phyloP scores from a whole-genome alignment of 2,329 filamentous ascomycete species.

The Pleomassaria siparia region DNA sequence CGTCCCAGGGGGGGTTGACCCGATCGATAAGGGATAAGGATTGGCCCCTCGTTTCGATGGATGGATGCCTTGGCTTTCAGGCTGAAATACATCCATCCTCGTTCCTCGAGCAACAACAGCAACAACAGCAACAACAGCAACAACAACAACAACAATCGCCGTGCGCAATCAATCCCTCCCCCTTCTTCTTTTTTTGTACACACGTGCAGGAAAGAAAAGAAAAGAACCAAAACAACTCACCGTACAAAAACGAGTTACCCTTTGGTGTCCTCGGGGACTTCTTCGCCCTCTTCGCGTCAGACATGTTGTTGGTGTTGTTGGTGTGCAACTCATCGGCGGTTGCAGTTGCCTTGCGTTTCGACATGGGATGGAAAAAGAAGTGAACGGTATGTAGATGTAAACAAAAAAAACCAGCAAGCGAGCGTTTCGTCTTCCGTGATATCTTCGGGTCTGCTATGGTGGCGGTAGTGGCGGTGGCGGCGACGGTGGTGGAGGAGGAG shows the following conservation, averaged over 20 bases:
- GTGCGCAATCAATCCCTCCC: neutral
- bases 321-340: no score
- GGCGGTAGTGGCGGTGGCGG: no score
- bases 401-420: no score
- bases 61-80: constrained; percentile 1
- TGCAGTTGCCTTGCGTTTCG: constrained; percentile 2
- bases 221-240: no score
- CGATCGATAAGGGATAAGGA: neutral
- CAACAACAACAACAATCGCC: neutral
- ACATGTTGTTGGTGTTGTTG: neutral
- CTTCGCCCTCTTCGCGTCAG: constrained; percentile 1
- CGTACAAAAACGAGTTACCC: no score
- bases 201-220: no score
- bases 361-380: neutral
- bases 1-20: neutral
- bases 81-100: neutral
- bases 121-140: neutral
- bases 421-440: neutral
- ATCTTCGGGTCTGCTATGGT: no score
- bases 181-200: no score
- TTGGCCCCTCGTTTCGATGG: neutral
- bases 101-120: neutral
- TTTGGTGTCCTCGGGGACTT: neutral
- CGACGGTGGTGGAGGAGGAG: no score
- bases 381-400: neutral